Evolutionary conservation across 1,284 basidiomycete genomes (phyloP).

Genomic region (Ceratobasidium sp.): DNA sequence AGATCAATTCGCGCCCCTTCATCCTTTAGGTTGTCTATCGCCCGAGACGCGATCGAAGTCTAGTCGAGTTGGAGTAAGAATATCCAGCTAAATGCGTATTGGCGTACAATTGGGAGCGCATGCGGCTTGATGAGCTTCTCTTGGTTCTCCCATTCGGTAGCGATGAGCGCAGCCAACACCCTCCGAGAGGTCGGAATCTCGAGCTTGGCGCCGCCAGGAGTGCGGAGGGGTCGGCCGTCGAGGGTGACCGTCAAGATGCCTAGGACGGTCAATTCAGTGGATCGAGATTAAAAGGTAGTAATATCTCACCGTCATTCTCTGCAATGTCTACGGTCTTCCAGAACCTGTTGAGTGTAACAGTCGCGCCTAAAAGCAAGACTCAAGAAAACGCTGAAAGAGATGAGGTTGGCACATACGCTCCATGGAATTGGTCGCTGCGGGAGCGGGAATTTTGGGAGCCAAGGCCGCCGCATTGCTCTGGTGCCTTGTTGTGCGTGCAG

Average conservation of each 20-base stretch:
- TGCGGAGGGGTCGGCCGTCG: conserved; percentile 88
- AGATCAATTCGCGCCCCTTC: conserved; percentile 71
- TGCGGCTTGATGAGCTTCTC: conserved; percentile 87
- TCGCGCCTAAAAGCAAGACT: conserved; percentile 70
- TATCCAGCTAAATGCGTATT: conserved; percentile 1
- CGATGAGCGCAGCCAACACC: conserved; percentile 85
- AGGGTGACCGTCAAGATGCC: conserved; percentile 76
- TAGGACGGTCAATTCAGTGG: conserved; percentile 11
- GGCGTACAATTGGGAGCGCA: conserved; percentile 86
- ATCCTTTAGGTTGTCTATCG: conserved; percentile 82
- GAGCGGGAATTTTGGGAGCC: conserved; percentile 54
- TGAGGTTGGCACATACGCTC: conserved; percentile 28
- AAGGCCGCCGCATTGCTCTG: conserved; percentile 10
- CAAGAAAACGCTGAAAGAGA: not conserved
- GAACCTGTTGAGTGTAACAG: conserved; percentile 85
- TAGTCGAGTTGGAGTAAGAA: conserved; percentile 52
- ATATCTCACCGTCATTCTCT: conserved; percentile 62
- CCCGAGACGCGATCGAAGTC: conserved; percentile 91
- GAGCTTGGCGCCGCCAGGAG: conserved; percentile 82
- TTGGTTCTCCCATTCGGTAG: conserved; percentile 97
- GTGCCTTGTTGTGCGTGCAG: not conserved
- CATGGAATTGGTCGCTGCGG: conserved; percentile 55
- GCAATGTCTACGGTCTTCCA: conserved; percentile 89
- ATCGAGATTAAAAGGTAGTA: conserved; percentile 23
- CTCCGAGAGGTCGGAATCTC: conserved; percentile 76